Evolutionary conservation across 2,329 filamentous ascomycete species (phyloP).

Genomic region (Talaromyces funiculosus): DNA sequence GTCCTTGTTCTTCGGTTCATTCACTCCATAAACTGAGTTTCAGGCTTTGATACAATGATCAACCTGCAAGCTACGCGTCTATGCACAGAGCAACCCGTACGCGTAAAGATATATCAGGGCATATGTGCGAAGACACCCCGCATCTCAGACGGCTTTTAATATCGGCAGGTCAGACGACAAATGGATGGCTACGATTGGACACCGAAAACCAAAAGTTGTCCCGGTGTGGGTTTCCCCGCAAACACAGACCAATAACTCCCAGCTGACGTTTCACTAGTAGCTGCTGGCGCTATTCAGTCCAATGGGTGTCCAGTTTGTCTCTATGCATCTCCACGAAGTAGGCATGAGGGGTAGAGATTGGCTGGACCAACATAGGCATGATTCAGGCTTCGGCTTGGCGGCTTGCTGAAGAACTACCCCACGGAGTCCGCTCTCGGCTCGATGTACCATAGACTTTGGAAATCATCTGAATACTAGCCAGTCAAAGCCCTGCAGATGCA

Average conservation of each 20-base stretch:
- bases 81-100: not conserved
- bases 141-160: not conserved
- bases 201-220: not conserved
- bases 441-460: too few relatives aligned
- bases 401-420: not conserved
- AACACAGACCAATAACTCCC: not conserved
- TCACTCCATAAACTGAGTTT: not conserved
- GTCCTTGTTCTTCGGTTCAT: not conserved
- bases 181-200: not conserved
- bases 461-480: too few relatives aligned
- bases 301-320: not conserved
- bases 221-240: not conserved
- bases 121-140: not conserved
- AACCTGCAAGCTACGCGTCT: not conserved
- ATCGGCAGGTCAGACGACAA: not conserved
- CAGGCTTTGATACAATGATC: not conserved
- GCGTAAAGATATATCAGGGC: not conserved
- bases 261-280: not conserved
- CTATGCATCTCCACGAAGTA: not conserved
- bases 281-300: not conserved
- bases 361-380: not conserved
- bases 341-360: not conserved
- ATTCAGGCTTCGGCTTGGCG: not conserved
- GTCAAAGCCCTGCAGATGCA: not conserved
- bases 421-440: not conserved